phyloP scores from a whole-genome alignment of 169 alveolate genomes.

The Pseudocohnilembus persalinus region DNA sequence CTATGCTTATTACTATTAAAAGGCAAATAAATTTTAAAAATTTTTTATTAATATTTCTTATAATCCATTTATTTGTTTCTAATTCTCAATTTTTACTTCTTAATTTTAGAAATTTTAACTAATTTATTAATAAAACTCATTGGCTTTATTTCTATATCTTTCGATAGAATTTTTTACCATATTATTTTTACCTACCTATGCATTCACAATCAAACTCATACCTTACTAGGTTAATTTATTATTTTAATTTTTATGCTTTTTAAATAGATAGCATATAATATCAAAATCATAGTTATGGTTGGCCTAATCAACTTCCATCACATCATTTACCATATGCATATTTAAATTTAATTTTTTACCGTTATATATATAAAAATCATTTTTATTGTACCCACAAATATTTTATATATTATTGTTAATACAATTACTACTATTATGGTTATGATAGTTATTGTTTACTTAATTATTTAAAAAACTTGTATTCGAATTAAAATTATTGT shows the following conservation, averaged over 20 bases:
- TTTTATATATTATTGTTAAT: too few relatives aligned
- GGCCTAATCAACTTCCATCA: neutral
- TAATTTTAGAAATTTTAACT: too few relatives aligned
- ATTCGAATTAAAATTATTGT: neutral
- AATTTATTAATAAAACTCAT: too few relatives aligned
- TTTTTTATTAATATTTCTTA: too few relatives aligned
- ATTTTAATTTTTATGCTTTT: neutral
- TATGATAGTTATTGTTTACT: neutral
- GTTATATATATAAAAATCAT: too few relatives aligned
- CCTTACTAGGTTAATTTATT: neutral
- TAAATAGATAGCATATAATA: neutral
- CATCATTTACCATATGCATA: neutral
- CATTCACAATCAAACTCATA: neutral
- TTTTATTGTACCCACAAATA: neutral
- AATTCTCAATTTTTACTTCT: too few relatives aligned
- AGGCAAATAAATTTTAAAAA: too few relatives aligned
- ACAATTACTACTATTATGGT: neutral
- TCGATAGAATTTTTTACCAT: neutral
- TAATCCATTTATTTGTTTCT: too few relatives aligned
- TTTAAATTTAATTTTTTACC: too few relatives aligned
- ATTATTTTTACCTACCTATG: neutral
- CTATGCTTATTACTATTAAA: too few relatives aligned
- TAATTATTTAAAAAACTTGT: neutral
- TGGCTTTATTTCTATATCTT: neutral
- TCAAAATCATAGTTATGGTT: neutral